phyloP scores from a whole-genome alignment of 2,329 filamentous ascomycete species.

The Penicillium crustosum region DNA sequence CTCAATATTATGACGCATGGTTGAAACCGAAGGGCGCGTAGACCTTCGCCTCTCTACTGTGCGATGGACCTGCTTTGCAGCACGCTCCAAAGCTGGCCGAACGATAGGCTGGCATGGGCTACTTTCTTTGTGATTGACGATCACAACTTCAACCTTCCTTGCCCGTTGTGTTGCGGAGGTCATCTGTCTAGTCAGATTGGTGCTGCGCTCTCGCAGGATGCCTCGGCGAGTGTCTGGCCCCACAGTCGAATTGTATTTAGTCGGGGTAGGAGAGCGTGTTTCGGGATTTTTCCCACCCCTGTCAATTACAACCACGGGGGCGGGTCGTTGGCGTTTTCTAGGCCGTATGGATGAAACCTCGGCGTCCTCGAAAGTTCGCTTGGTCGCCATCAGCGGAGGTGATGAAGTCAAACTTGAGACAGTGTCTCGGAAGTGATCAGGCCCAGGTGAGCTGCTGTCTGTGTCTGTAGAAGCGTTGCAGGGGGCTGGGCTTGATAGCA shows the following conservation, averaged over 20 bases:
- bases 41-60: slow-evolving; percentile 18
- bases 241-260: slow-evolving; percentile 3
- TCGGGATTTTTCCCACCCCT: slow-evolving; percentile 6
- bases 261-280: background rate
- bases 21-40: slow-evolving; percentile 12
- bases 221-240: slow-evolving; percentile 15
- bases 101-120: background rate
- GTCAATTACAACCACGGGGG: slow-evolving; percentile 17
- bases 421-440: slow-evolving; percentile 19
- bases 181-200: slow-evolving; percentile 8
- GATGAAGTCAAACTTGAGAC: slow-evolving; percentile 35
- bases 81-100: slow-evolving; percentile 8
- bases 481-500: slow-evolving; percentile 12
- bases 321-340: slow-evolving; percentile 27
- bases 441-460: slow-evolving; percentile 25
- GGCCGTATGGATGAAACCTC: slow-evolving; percentile 18
- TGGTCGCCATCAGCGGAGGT: slow-evolving; percentile 27
- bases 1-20: background rate
- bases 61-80: slow-evolving; percentile 19
- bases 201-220: slow-evolving; percentile 21
- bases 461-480: slow-evolving; percentile 27
- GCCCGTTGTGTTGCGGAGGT: slow-evolving; percentile 1
- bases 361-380: slow-evolving; percentile 18
- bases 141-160: slow-evolving; percentile 32
- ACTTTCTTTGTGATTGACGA: slow-evolving; percentile 28